Evolutionary conservation across 331 rosid genomes (phyloP), one percentile per base, ranked within the genome.

Genomic region (Acacia pycnantha): DNA sequence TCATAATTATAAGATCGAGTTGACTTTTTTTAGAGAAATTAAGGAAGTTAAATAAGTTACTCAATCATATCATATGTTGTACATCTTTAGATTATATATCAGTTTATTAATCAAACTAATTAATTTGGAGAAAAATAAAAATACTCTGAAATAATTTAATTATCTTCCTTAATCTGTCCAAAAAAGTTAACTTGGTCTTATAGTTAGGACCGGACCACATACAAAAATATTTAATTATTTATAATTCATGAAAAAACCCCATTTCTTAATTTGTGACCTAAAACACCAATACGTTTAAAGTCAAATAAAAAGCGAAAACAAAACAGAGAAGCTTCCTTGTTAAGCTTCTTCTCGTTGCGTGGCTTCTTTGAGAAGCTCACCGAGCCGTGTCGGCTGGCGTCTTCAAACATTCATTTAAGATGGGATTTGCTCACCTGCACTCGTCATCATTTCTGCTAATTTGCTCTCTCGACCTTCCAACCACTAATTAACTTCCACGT

Each of bases 321-420:
- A 53, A 74, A 65, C 21, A 4, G 35, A 13, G 72, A 78, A 84
- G 83, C 97, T 93, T 93, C 66, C 13, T 19, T 79, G 61, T 21
- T 48, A 91, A 90, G 97, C 65, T 85, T 95, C 74, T 86, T 87
- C 78, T 48, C 10, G 62, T 59, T 91, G 87, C 85, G 90, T 91
- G 85, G 85, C 96, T 88, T 91, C 82, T 58, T 77, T 79, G 79
- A 88, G 89, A 93, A 88, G 97, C 81, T 80, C 16, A 65, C 61
- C 47, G 35, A 68, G 65, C 56, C 81, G 46, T 84, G 92, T 89
- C 88, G 93, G 88, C 79, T 86, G 27, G 73, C 68, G 69, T 70
- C 15, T 53, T 21, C 37, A 75, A 82, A 70, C 44, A 22, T 46
- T 18, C 37, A 31, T 73, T 69, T 70, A 54, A 46, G 67, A 67